phyloP scores from a whole-genome alignment of 768 basidiomycete genomes.

The Lenzites betulinus region DNA sequence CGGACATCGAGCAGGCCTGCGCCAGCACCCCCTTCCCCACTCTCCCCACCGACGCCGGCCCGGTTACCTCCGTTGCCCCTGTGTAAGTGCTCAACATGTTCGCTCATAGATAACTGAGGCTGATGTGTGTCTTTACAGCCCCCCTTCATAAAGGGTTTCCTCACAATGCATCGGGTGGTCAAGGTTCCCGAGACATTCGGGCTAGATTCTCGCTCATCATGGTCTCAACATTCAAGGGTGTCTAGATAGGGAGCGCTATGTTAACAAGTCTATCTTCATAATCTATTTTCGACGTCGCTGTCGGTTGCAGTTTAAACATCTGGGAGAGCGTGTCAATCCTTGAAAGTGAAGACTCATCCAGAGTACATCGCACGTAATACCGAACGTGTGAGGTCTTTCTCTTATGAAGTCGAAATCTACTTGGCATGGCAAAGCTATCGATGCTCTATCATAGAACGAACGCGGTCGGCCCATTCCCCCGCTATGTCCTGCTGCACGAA shows the following conservation, averaged over 20 bases:
- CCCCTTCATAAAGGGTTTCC: neutral
- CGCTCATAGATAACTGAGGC: neutral
- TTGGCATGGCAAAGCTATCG: no score
- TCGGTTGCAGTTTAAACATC: no score
- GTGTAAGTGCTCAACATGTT: slow-evolving; percentile 4
- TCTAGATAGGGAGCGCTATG: neutral
- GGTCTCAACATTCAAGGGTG: neutral
- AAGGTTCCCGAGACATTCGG: no score
- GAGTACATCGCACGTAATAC: no score
- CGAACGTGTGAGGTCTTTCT: no score
- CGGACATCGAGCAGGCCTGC: slow-evolving; percentile 32
- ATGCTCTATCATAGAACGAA: neutral
- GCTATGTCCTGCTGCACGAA: neutral
- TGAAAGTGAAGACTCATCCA: no score
- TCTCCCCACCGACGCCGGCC: slow-evolving; percentile 22
- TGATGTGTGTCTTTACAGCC: neutral
- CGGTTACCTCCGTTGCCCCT: slow-evolving; percentile 22
- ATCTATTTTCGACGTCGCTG: no score
- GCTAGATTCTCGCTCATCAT: neutral
- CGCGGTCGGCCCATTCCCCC: neutral
- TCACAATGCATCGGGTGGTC: no score
- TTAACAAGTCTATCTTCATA: no score
- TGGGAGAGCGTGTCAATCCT: no score
- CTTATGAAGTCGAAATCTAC: no score
- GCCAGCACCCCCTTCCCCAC: slow-evolving; percentile 21